Percentiles rank a stretch among this genome's conserved stretches.
These are phyloP conservation scores for Diplodia scrobiculata DNA, from an alignment of 2,329 filamentous ascomycete species.

Conservation along the genomic window DNA sequence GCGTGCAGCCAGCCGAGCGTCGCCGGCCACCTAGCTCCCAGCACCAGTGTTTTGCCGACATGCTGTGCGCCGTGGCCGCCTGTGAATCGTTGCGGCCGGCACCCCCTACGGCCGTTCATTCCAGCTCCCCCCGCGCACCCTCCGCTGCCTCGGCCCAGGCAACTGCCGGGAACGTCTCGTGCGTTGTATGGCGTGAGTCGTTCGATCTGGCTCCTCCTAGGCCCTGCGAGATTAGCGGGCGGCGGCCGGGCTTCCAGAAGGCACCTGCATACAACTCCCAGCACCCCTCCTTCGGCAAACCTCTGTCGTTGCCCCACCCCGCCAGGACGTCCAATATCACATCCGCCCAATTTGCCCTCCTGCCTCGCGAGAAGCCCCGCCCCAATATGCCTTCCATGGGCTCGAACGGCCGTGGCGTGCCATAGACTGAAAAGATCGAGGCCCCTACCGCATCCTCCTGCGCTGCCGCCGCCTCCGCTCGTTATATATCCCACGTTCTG, in stretches of 20 bases:
- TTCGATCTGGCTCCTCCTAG: slow-evolving; percentile 5
- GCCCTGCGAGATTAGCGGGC: slow-evolving; percentile 24
- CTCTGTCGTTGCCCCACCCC: slow-evolving; percentile 15
- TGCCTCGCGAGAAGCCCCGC: neutral
- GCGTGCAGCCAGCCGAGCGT: slow-evolving; percentile 1
- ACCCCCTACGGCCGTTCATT: neutral
- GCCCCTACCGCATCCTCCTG: slow-evolving; percentile 11
- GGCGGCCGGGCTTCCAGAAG: slow-evolving; percentile 3
- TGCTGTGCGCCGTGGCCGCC: neutral
- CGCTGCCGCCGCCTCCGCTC: slow-evolving; percentile 3
- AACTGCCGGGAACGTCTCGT: neutral
- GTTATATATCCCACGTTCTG: slow-evolving; percentile 22
- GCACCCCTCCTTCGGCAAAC: slow-evolving; percentile 18
- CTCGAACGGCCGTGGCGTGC: neutral
- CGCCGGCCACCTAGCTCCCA: neutral
- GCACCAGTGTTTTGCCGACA: slow-evolving; percentile 4
- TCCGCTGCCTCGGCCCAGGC: neutral
- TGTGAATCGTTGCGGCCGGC: neutral
- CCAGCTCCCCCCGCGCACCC: neutral
- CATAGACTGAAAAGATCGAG: slow-evolving; percentile 8
- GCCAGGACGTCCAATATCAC: slow-evolving; percentile 19
- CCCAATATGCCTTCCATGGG: slow-evolving; percentile 1
- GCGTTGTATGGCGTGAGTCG: slow-evolving; percentile 5
- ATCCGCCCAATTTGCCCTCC: slow-evolving; percentile 12
- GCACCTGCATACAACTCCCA: neutral